phyloP scores from a whole-genome alignment of 2,329 filamentous ascomycete genomes.

The Hymenoscyphus occultus region DNA sequence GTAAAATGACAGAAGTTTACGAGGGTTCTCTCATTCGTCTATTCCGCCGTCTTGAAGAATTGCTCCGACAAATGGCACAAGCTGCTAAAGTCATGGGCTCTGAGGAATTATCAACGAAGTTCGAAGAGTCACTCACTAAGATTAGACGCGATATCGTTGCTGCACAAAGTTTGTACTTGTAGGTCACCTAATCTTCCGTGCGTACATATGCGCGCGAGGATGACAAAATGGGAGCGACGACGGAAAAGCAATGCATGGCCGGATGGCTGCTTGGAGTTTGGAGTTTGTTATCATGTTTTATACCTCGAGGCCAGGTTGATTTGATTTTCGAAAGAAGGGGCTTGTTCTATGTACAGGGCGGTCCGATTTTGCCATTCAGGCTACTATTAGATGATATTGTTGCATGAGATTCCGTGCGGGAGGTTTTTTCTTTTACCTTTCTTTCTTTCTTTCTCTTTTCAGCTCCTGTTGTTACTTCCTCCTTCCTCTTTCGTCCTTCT shows the following conservation, averaged over 20 bases:
- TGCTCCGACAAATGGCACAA: constrained; percentile 91
- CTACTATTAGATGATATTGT: background rate
- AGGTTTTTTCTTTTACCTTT: background rate
- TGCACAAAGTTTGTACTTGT: constrained; percentile 89
- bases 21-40: constrained; percentile 94
- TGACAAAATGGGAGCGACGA: background rate
- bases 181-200: constrained; percentile 34
- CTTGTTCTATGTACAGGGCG: background rate
- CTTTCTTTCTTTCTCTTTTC: background rate
- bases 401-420: background rate
- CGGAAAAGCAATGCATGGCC: constrained; percentile 17
- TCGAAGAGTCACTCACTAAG: constrained; percentile 80
- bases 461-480: background rate
- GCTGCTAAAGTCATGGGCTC: constrained; percentile 98
- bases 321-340: background rate
- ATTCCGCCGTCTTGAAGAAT: constrained; percentile 91
- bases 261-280: constrained; percentile 16
- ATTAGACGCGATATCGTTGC: constrained; percentile 92
- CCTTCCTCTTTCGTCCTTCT: too few species aligned
- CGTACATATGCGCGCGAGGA: background rate
- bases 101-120: constrained; percentile 88
- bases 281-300: constrained; percentile 15
- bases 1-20: constrained; percentile 99
- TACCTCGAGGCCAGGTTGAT: constrained; percentile 3
- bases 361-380: background rate